These are phyloP conservation scores for Volvox carteri DNA, from an alignment of 163 green algal species.

Conservation along the genomic window DNA sequence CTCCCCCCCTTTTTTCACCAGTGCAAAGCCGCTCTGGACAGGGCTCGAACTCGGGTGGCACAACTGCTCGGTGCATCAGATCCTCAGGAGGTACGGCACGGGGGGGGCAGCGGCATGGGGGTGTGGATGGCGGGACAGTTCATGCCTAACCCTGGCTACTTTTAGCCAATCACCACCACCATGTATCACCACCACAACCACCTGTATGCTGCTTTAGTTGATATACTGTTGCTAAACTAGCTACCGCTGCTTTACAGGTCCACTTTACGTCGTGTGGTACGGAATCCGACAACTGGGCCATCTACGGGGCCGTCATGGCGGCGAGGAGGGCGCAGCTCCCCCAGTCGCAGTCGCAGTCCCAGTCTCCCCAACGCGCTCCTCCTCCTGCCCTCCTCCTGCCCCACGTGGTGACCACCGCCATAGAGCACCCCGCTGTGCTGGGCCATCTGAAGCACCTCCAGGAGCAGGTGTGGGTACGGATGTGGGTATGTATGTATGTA, in stretches of 20 bases:
- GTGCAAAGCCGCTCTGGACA: slow-evolving; percentile 68
- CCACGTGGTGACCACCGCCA: slow-evolving; percentile 80
- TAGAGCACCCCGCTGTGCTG: slow-evolving; percentile 90
- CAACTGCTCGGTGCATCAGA: slow-evolving; percentile 66
- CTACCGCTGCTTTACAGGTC: too few relatives aligned
- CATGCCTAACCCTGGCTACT: too few relatives aligned
- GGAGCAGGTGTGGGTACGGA: slow-evolving; percentile 58
- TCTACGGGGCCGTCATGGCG: slow-evolving; percentile 73
- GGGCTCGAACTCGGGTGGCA: slow-evolving; percentile 69
- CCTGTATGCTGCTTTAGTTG: too few relatives aligned
- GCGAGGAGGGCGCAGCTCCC: background rate
- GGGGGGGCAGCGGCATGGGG: too few relatives aligned
- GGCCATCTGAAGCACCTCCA: slow-evolving; percentile 64
- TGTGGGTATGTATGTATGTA: too few relatives aligned
- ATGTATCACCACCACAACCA: too few relatives aligned
- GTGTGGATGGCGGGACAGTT: too few relatives aligned
- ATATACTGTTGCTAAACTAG: too few relatives aligned
- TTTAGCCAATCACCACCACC: too few relatives aligned
- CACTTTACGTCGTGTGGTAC: slow-evolving; percentile 89
- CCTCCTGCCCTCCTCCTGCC: slow-evolving; percentile 29
- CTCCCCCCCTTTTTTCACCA: too few relatives aligned
- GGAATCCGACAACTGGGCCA: slow-evolving; percentile 89
- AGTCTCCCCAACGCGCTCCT: slow-evolving; percentile 51
- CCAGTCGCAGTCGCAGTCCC: slow-evolving; percentile 52
- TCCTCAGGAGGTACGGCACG: slow-evolving; percentile 6